A percentile compares a stretch with the other conserved stretches of the same genome.
Evolutionary conservation across 2,329 filamentous ascomycete species (phyloP).

Genomic region (Claviceps sorghi): DNA sequence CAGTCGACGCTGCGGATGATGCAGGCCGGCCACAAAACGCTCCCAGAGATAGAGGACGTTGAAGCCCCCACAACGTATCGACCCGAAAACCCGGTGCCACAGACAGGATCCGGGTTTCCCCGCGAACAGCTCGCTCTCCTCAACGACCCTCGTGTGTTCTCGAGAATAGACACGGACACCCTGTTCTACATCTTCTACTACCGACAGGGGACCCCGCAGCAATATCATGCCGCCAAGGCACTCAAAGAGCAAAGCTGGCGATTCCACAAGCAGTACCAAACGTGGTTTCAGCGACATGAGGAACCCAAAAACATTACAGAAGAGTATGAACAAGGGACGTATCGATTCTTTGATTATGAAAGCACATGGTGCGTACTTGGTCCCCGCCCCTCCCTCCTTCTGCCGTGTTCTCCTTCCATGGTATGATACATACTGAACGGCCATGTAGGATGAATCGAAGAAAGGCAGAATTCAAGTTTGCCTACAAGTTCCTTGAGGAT

Average conservation of each 20-base stretch:
- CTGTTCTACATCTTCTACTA: constrained; percentile 99
- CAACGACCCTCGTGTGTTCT: constrained; percentile 78
- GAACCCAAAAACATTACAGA: constrained; percentile 98
- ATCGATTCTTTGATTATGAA: constrained; percentile 98
- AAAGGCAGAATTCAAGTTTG: constrained; percentile 96
- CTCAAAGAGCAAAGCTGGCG: constrained; percentile 97
- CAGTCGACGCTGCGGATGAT: constrained; percentile 61
- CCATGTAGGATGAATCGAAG: constrained; percentile 81
- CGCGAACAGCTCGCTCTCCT: constrained; percentile 86
- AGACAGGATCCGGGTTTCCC: constrained; percentile 69
- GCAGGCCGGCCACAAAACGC: constrained; percentile 55
- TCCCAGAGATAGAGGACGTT: constrained; percentile 62
- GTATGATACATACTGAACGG: constrained; percentile 8
- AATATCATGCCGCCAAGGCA: constrained; percentile 91
- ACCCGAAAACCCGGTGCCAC: constrained; percentile 63
- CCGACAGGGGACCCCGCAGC: constrained; percentile 88
- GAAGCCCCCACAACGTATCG: constrained; percentile 74
- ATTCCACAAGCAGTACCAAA: constrained; percentile 99
- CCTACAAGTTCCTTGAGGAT: constrained; percentile 94
- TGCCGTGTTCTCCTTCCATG: not conserved
- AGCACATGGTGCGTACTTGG: constrained; percentile 74
- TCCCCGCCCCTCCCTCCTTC: not conserved
- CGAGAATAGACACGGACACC: constrained; percentile 83
- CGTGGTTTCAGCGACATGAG: constrained; percentile 97
- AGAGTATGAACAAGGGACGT: constrained; percentile 96